Conservation (phyloP, 176 grass and related monocot genomes). For the Pontederia crassipes region DNA sequence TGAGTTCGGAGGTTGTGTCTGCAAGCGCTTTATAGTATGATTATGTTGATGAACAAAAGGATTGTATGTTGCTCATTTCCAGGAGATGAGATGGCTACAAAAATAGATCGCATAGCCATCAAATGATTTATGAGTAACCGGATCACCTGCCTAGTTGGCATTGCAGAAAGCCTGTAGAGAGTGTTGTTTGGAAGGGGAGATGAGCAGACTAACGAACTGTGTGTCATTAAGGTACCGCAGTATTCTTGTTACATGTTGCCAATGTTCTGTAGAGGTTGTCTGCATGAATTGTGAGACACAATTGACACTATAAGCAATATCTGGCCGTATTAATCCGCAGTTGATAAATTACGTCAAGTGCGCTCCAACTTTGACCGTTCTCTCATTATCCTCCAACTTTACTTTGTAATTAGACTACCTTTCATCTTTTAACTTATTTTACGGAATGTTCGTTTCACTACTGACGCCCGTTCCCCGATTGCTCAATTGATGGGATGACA, state of each 20-base stretch:
- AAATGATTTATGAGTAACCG: no score
- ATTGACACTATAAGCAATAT: not conserved
- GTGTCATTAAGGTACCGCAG: not conserved
- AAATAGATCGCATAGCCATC: no score
- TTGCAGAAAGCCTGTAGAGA: not conserved
- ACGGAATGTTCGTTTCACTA: no score
- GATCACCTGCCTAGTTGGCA: no score
- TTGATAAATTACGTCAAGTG: no score
- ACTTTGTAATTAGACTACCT: no score
- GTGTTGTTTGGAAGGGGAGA: not conserved
- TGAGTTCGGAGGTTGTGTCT: not conserved
- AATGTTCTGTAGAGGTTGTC: not conserved
- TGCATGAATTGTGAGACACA: not conserved
- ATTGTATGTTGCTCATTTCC: constrained; percentile 1
- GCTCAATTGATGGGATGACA: no score
- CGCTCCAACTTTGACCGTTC: no score
- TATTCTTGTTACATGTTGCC: not conserved
- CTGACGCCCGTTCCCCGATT: no score
- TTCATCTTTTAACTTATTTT: no score
- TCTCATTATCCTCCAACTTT: no score
- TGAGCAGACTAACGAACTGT: not conserved
- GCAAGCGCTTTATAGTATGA: no score
- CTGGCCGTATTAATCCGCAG: not conserved
- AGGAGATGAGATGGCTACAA: not conserved
- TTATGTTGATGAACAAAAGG: not conserved